Conservation (phyloP, 345 rosid species). For the Gossypium bickii region DNA sequence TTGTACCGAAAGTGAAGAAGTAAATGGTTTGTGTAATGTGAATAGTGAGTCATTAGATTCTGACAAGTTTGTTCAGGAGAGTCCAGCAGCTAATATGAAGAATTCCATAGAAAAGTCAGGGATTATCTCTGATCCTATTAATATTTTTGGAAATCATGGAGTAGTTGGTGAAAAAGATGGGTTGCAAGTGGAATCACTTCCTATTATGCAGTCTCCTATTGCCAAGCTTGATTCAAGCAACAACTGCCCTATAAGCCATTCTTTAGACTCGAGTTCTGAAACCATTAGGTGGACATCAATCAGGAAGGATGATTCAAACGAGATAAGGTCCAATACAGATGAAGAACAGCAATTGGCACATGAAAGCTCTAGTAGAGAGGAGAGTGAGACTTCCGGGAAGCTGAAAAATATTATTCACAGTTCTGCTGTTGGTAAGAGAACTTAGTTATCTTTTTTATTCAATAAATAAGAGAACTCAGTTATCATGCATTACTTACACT, state of each 20-base stretch:
- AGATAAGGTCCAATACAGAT: constrained; percentile 28
- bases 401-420: constrained; percentile 30
- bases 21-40: constrained; percentile 11
- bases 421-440: constrained; percentile 59
- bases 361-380: constrained; percentile 27
- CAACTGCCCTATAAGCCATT: constrained; percentile 48
- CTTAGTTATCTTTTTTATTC: neutral
- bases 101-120: constrained; percentile 28
- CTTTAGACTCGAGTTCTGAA: constrained; percentile 46
- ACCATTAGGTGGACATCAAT: constrained; percentile 33
- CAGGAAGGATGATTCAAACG: constrained; percentile 32
- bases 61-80: constrained; percentile 21
- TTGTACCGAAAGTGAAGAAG: constrained; percentile 16
- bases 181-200: constrained; percentile 58
- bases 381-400: constrained; percentile 31
- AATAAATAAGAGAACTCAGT: neutral
- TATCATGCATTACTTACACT: constrained; percentile 4
- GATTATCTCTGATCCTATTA: constrained; percentile 40
- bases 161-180: constrained; percentile 28
- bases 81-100: constrained; percentile 24
- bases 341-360: constrained; percentile 20
- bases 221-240: constrained; percentile 23
- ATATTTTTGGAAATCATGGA: constrained; percentile 32
- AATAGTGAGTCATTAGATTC: constrained; percentile 27
- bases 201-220: constrained; percentile 39